These are phyloP conservation scores for Penicillium sp. DNA, from an alignment of 2,329 filamentous ascomycete species.

Conservation along the genomic window DNA sequence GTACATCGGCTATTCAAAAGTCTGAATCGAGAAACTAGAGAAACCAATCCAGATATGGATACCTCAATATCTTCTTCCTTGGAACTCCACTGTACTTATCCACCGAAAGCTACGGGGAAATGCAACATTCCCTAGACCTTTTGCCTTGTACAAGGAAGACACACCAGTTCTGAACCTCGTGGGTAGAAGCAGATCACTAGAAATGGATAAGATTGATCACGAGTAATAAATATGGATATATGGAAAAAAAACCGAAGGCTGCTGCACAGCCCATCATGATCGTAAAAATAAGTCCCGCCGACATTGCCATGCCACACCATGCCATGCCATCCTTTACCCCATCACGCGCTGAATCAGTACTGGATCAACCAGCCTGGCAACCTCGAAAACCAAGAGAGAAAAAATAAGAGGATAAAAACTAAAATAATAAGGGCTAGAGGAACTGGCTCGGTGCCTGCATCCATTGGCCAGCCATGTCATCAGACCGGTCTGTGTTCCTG, in stretches of 20 bases:
- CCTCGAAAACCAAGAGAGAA: neutral
- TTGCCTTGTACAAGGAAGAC: neutral
- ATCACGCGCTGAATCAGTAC: slow-evolving; percentile 1
- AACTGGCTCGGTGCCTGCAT: slow-evolving; percentile 28
- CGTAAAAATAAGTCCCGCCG: neutral
- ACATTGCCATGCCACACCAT: neutral
- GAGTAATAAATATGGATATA: slow-evolving; percentile 1
- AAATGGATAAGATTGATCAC: neutral
- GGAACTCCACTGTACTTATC: neutral
- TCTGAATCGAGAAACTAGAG: no score
- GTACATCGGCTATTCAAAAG: neutral
- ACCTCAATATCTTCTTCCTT: no score
- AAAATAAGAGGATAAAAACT: slow-evolving; percentile 15
- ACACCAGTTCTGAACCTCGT: neutral
- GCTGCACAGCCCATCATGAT: slow-evolving; percentile 1
- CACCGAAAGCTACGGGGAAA: neutral
- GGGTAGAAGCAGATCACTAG: neutral
- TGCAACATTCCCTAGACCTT: neutral
- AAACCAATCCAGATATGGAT: no score
- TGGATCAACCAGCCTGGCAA: slow-evolving; percentile 8
- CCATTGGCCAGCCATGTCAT: slow-evolving; percentile 29
- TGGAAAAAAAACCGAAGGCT: neutral
- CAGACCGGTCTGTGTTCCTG: slow-evolving; percentile 20
- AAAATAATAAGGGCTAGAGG: slow-evolving; percentile 6
- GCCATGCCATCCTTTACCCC: slow-evolving; percentile 1